These are phyloP conservation scores for Lanmaoa pseudosensibilis DNA, from an alignment of 768 basidiomycete species.

Conservation along the genomic window DNA sequence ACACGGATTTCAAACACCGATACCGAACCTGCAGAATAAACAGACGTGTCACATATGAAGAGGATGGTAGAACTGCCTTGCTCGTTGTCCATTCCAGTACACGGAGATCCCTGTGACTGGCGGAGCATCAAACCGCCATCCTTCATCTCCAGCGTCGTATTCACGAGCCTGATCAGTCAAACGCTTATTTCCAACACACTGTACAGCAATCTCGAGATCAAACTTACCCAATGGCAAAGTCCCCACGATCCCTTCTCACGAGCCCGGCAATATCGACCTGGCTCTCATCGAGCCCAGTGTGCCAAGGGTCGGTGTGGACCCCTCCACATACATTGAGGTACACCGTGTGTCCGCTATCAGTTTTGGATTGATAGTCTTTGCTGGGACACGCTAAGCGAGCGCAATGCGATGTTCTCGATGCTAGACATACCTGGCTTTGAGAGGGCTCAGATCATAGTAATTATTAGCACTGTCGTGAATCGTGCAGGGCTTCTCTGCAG, in stretches of 20 bases:
- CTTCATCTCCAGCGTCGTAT: constrained; percentile 60
- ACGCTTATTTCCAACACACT: not conserved
- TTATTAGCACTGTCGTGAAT: constrained; percentile 46
- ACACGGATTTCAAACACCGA: not conserved
- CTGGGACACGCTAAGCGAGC: constrained; percentile 37
- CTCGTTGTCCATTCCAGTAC: constrained; percentile 43
- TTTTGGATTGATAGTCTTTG: constrained; percentile 60
- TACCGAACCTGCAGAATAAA: constrained; percentile 50
- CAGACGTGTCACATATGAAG: constrained; percentile 73
- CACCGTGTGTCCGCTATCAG: constrained; percentile 46
- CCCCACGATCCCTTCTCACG: constrained; percentile 58
- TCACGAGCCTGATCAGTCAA: constrained; percentile 34
- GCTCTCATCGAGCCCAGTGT: constrained; percentile 47
- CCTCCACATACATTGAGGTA: constrained; percentile 66
- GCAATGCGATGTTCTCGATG: not conserved
- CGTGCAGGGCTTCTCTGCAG: constrained; percentile 61
- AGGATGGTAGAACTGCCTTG: constrained; percentile 67
- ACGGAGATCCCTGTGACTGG: constrained; percentile 63
- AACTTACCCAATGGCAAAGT: constrained; percentile 71
- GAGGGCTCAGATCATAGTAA: constrained; percentile 66
- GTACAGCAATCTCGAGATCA: not conserved
- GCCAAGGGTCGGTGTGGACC: constrained; percentile 58
- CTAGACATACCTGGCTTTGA: constrained; percentile 52
- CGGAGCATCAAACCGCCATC: constrained; percentile 55
- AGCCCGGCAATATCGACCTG: constrained; percentile 60